These are phyloP conservation scores for Leucaena leucocephala DNA, from an alignment of 306 rosid species.

Conservation along the genomic window DNA sequence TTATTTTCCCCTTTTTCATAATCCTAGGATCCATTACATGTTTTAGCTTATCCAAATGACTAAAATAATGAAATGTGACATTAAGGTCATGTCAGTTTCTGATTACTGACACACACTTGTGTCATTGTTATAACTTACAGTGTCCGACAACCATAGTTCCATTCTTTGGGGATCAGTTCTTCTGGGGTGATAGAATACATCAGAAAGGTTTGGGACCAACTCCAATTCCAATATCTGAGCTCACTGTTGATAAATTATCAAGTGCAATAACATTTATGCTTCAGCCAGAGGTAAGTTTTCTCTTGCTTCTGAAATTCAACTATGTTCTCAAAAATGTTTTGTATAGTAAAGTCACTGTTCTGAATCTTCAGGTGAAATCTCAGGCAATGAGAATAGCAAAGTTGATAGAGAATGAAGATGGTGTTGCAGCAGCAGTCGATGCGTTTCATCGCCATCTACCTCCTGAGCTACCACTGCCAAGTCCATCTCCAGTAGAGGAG, in stretches of 20 bases:
- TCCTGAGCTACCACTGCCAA: slow-evolving; percentile 60
- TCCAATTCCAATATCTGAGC: slow-evolving; percentile 64
- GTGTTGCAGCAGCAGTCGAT: slow-evolving; percentile 81
- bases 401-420: slow-evolving; percentile 76
- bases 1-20: neutral
- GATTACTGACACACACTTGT: no score
- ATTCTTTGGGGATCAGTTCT: slow-evolving; percentile 93
- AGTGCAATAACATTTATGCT: slow-evolving; percentile 68
- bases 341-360: neutral
- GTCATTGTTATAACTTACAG: slow-evolving; percentile 43
- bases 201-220: slow-evolving; percentile 64
- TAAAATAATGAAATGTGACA: neutral
- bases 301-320: neutral
- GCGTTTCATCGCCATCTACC: slow-evolving; percentile 83
- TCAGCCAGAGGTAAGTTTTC: slow-evolving; percentile 58
- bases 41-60: slow-evolving; percentile 11
- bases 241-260: slow-evolving; percentile 51
- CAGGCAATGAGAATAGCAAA: slow-evolving; percentile 61
- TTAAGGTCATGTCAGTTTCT: neutral
- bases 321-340: neutral
- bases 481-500: slow-evolving; percentile 48
- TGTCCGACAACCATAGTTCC: slow-evolving; percentile 92
- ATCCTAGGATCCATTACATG: neutral
- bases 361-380: slow-evolving; percentile 60
- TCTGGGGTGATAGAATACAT: slow-evolving; percentile 84